Evolutionary conservation across 2,329 filamentous ascomycete genomes (phyloP), one percentile per base, ranked within the genome.

Genomic region (Colletotrichum paranaense): DNA sequence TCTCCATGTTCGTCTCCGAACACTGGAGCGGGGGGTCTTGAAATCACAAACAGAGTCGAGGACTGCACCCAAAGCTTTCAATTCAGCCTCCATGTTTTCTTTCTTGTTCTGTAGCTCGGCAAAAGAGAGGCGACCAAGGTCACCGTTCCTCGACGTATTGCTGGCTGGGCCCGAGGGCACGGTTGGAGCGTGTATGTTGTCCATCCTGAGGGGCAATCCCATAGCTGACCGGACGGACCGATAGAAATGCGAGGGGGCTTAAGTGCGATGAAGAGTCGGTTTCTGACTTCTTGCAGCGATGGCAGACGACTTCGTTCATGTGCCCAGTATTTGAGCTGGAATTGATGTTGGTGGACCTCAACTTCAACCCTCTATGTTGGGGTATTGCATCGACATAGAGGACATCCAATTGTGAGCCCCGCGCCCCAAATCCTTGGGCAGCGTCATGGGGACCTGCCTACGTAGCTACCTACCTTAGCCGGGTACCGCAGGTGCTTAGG

Each of bases 101-200:
- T 98, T 98, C 84, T 95, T 93, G 42, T 89, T 89, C 80, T 97
- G 94, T 64, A 98, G 90, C 84, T 97, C 93, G 56, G 89, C 85
- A 80, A 98, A 91, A 62, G 94, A 92, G 77, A 95, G 84, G 75
- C 92, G 88, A 76, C 86, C 85, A 65, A 89, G 85, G 76, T 89
- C 84, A 76, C 93, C 92, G 81, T 93, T 93, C 67, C 87, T 84
- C 52, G 83, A 76, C 55, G 88, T 85, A 32, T 87, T 88, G 69
- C 92, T 92, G 11, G 92, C 92, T 42, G 94, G 93, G 74, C 95
- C 95, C 55, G 95, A 95, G 71, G 92, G 83, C 76, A 91, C 84
- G 11, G 89, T 91, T 2, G 89, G 89, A 74, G 89, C 88, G 78
- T 90, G 88, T 65, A 91, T 79, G 77, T 86, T 90, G 76, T 86